Percentiles rank a stretch among this genome's conserved stretches.
phyloP scores from a whole-genome alignment of 441 rosid species.

The Populus tomentosa region DNA sequence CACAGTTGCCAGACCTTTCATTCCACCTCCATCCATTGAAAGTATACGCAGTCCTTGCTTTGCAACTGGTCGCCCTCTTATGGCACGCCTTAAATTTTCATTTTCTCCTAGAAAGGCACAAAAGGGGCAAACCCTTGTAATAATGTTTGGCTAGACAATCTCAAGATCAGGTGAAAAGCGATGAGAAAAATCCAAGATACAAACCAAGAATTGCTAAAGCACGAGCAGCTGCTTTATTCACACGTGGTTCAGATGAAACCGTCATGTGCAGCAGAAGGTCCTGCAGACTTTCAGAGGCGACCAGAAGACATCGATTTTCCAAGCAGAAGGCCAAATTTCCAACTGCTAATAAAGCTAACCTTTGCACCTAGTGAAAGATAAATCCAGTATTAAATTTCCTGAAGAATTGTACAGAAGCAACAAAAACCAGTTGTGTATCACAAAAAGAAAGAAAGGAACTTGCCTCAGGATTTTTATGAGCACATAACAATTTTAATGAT shows the following conservation, averaged over 20 bases:
- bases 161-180: neutral
- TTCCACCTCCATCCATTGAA: constrained; percentile 99
- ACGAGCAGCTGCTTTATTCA: constrained; percentile 95
- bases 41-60: constrained; percentile 94
- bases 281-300: constrained; percentile 92
- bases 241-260: constrained; percentile 72
- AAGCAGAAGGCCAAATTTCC: constrained; percentile 94
- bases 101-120: constrained; percentile 73
- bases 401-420: constrained; percentile 13
- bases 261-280: constrained; percentile 86
- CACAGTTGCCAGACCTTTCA: constrained; percentile 98
- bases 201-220: constrained; percentile 97
- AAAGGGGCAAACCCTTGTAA: constrained; percentile 15
- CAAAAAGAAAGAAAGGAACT: constrained; percentile 20
- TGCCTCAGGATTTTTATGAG: constrained; percentile 77
- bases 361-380: constrained; percentile 68
- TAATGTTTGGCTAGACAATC: constrained; percentile 9
- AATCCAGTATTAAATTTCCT: constrained; percentile 16
- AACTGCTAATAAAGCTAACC: constrained; percentile 79
- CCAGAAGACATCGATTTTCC: constrained; percentile 84
- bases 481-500: constrained; percentile 77
- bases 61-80: constrained; percentile 82
- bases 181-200: constrained; percentile 20
- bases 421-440: constrained; percentile 2
- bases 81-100: constrained; percentile 84